These are phyloP conservation scores for Cadophora malorum DNA, from an alignment of 2,329 filamentous ascomycete genomes.

Conservation along the genomic window DNA sequence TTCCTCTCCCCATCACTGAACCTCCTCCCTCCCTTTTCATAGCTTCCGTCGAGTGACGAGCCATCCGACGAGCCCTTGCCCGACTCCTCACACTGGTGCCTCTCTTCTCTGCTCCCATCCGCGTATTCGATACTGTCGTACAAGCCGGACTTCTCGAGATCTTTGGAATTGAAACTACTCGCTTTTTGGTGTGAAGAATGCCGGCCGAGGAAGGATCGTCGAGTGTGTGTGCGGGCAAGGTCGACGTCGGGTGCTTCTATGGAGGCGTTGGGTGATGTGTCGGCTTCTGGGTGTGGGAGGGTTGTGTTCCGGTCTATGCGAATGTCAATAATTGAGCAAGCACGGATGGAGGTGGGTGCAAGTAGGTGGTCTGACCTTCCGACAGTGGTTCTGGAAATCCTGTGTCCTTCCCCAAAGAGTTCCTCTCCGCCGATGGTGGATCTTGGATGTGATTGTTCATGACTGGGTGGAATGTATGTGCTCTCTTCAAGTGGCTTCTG, in stretches of 20 bases:
- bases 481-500: constrained; percentile 13
- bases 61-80: constrained; percentile 16
- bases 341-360: background rate
- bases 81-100: constrained; percentile 17
- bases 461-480: constrained; percentile 2
- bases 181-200: constrained; percentile 29
- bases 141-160: constrained; percentile 24
- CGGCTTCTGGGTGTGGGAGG: constrained; percentile 66
- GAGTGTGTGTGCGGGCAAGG: constrained; percentile 42
- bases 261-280: constrained; percentile 61
- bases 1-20: constrained; percentile 31
- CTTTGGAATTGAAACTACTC: constrained; percentile 21
- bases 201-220: constrained; percentile 31
- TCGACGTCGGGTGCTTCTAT: constrained; percentile 62
- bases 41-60: constrained; percentile 2
- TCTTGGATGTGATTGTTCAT: constrained; percentile 37
- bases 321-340: background rate
- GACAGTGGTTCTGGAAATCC: constrained; percentile 45
- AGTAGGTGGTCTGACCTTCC: constrained; percentile 32
- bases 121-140: constrained; percentile 39
- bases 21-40: constrained; percentile 12
- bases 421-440: constrained; percentile 15
- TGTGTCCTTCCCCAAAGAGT: constrained; percentile 43
- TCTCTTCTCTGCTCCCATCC: constrained; percentile 33
- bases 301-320: constrained; percentile 60